Evolutionary conservation across 139 green algal species (phyloP).

Genomic region (Chlorella sp.): DNA sequence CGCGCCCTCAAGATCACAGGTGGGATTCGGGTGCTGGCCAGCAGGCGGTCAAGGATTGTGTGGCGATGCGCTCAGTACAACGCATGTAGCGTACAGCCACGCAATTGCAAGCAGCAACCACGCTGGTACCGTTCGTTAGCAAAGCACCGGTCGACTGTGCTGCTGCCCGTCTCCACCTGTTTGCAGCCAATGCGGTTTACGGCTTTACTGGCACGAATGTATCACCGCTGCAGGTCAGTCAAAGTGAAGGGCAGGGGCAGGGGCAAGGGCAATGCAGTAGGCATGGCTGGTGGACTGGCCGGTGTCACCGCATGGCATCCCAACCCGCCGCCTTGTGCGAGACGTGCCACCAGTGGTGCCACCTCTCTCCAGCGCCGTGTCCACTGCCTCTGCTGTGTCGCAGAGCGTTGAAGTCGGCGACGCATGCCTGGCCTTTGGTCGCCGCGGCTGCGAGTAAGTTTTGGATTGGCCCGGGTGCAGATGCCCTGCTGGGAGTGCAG

Average conservation of each 20-base stretch:
- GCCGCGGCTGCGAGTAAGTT: conserved; percentile 15
- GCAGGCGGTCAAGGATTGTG: neutral
- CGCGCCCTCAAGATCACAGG: conserved; percentile 82
- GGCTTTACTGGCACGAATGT: conserved; percentile 44
- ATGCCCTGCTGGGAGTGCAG: neutral
- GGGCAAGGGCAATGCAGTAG: neutral
- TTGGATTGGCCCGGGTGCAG: neutral
- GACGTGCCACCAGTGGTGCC: no score
- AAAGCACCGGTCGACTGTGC: no score
- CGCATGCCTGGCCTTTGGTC: conserved; percentile 77
- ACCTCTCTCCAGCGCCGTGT: conserved; percentile 18
- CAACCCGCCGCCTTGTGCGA: no score
- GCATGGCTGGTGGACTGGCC: neutral
- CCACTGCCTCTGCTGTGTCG: conserved; percentile 63
- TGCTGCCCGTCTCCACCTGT: no score
- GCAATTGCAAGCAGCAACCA: neutral
- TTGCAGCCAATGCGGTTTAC: conserved; percentile 83
- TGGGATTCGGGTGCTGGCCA: neutral
- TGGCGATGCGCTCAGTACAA: no score
- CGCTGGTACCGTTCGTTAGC: no score
- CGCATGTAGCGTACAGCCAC: neutral
- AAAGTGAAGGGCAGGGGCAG: neutral
- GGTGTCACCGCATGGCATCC: no score
- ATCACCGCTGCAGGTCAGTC: conserved; percentile 53
- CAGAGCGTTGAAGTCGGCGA: conserved; percentile 84